Evolutionary conservation across 2,329 filamentous ascomycete species (phyloP).

Genomic region (Aspergillus fischeri): DNA sequence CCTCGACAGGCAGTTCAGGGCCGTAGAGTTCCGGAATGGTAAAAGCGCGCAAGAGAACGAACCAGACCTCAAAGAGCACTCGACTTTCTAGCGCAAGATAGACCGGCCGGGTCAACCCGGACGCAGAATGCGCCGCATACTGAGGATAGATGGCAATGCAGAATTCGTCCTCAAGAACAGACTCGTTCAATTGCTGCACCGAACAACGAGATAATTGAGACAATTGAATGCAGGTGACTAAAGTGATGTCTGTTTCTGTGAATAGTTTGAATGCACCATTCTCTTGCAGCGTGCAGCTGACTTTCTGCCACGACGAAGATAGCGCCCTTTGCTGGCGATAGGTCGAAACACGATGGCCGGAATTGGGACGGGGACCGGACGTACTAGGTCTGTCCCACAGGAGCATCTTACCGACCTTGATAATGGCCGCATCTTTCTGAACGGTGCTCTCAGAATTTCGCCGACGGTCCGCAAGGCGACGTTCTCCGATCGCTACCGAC

Average conservation of each 20-base stretch:
- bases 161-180: constrained; percentile 86
- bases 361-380: constrained; percentile 33
- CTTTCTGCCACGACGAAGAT: constrained; percentile 71
- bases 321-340: constrained; percentile 55
- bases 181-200: constrained; percentile 83
- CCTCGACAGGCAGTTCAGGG: constrained; percentile 41
- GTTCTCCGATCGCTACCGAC: constrained; percentile 41
- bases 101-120: constrained; percentile 78
- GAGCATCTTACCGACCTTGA: constrained; percentile 89
- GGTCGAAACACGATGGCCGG: constrained; percentile 45
- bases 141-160: constrained; percentile 95
- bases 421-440: constrained; percentile 73
- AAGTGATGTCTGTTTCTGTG: constrained; percentile 74
- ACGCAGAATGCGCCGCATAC: constrained; percentile 71
- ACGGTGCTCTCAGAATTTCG: constrained; percentile 46
- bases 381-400: constrained; percentile 76
- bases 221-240: constrained; percentile 79
- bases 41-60: constrained; percentile 84
- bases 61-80: constrained; percentile 96
- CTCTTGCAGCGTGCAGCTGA: constrained; percentile 90
- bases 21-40: constrained; percentile 88
- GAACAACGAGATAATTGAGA: constrained; percentile 85
- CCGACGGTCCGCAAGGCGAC: constrained; percentile 40
- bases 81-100: constrained; percentile 84
- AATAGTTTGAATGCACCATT: constrained; percentile 92